Base-by-base conservation (phyloP, 495 filamentous ascomycete genomes). In the Ramalina intermedia region DNA sequence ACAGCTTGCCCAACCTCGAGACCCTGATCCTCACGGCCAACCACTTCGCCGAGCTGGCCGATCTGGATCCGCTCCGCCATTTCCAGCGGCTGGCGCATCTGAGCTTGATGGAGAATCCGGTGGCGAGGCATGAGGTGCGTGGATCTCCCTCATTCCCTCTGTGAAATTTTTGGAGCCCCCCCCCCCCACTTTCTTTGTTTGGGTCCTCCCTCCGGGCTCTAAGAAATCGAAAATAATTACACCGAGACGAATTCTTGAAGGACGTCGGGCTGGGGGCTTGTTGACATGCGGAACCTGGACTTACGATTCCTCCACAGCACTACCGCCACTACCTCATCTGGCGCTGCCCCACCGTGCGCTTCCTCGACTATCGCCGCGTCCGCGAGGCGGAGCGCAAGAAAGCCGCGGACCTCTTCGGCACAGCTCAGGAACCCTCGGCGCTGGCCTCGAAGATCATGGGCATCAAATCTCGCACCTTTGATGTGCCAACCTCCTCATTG, bases 291-390 rank as follows among this genome's bases (percentile, higher is more conserved):
- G 6, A 9, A 3, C 1, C 9, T 6, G 27, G 27, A 6, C 27
- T 9, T 29, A 6, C 6, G 6, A 29, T 9, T 9, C 13, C 5
- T 11, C n/a, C 35, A 27, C 60, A 96, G 91, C 64, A 96, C 64
- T 99, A 96, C 66, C 80, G 91, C 14, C 81, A 81, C 65, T 99
- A 84, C 83, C 66, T 94, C 36, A 77, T 99, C 58, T 96, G 84
- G 84, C 76, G 81, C 41, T 81, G 80, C 56, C 87, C 88, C 4
- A 72, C 70, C 18, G 77, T 99, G 21, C 82, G 89, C 35, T 95
- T 95, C 69, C 72, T 99, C 41, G 93, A 99, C 68, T 96, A 87
- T 63, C 75, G 79, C 47, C 93, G 91, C 66, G 86, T 96, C 27
- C 93, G 86, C 61, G 77, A 89, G 42, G 78, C 69, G 2, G 93